Evolutionary conservation across 176 grass and related monocot genomes (phyloP).

Genomic region (Eragrostis curvula): DNA sequence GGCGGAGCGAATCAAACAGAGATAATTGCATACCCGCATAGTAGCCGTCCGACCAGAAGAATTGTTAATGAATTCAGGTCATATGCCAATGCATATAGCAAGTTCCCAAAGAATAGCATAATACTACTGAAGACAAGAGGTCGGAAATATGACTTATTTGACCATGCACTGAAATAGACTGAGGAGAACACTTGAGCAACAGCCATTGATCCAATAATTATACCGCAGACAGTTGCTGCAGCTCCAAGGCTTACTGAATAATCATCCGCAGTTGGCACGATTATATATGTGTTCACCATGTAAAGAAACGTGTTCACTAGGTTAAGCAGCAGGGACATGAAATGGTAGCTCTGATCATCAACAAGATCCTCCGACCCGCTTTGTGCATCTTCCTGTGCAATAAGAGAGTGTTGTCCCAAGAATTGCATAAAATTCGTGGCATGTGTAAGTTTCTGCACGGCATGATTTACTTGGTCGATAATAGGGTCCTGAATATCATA

Average conservation of each 20-base stretch:
- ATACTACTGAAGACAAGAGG: slow-evolving; percentile 88
- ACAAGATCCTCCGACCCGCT: slow-evolving; percentile 61
- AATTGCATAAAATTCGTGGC: slow-evolving; percentile 79
- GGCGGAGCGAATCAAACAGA: not conserved
- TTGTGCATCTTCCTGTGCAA: slow-evolving; percentile 65
- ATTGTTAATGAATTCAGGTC: slow-evolving; percentile 69
- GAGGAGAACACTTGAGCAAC: slow-evolving; percentile 88
- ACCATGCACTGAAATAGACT: slow-evolving; percentile 92
- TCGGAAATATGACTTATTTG: slow-evolving; percentile 80
- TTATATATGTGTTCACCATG: slow-evolving; percentile 94
- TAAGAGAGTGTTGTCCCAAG: slow-evolving; percentile 78
- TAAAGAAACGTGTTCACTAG: slow-evolving; percentile 89
- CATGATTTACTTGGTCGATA: slow-evolving; percentile 75
- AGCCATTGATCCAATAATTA: slow-evolving; percentile 94
- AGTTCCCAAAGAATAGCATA: slow-evolving; percentile 70
- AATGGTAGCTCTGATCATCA: slow-evolving; percentile 72
- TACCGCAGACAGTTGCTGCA: slow-evolving; percentile 76
- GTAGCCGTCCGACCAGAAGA: slow-evolving; percentile 68
- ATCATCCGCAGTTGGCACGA: slow-evolving; percentile 86
- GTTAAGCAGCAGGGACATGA: slow-evolving; percentile 73
- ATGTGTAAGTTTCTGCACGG: slow-evolving; percentile 66
- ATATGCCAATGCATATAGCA: slow-evolving; percentile 83
- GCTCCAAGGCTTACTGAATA: slow-evolving; percentile 83
- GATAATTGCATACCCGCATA: slow-evolving; percentile 69
- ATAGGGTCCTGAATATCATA: slow-evolving; percentile 71